A percentile compares a stretch with the other conserved stretches of the same genome.
These are phyloP conservation scores for Aspergillus hortae DNA, from an alignment of 2,329 filamentous ascomycete species.

Conservation along the genomic window DNA sequence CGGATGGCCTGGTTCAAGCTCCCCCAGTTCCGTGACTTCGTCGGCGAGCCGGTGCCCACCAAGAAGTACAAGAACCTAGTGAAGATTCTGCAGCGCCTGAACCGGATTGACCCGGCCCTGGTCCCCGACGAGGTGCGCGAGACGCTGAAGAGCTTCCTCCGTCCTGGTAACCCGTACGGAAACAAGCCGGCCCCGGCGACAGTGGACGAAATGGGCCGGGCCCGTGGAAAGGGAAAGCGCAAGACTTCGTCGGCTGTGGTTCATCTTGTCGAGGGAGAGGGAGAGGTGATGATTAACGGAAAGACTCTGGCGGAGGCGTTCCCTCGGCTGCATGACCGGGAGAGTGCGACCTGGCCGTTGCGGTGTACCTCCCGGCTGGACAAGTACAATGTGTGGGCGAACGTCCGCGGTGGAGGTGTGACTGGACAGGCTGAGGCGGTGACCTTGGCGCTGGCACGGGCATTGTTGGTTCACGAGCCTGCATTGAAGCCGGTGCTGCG, in stretches of 20 bases:
- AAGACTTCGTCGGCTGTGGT: constrained; percentile 84
- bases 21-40: constrained; percentile 66
- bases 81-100: constrained; percentile 71
- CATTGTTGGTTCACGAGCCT: constrained; percentile 85
- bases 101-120: constrained; percentile 77
- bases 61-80: constrained; percentile 77
- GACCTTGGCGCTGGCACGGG: constrained; percentile 84
- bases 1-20: constrained; percentile 78
- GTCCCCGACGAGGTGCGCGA: constrained; percentile 66
- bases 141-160: constrained; percentile 67
- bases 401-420: constrained; percentile 79
- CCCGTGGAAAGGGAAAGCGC: constrained; percentile 76
- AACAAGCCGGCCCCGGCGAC: constrained; percentile 59
- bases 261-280: constrained; percentile 87
- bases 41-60: constrained; percentile 69
- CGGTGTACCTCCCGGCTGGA: constrained; percentile 78
- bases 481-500: constrained; percentile 81
- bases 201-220: constrained; percentile 73
- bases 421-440: constrained; percentile 96
- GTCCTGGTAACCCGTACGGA: constrained; percentile 67
- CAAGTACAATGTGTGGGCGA: constrained; percentile 95
- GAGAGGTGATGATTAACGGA: constrained; percentile 86
- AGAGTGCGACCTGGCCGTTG: constrained; percentile 89
- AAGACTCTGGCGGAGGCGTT: constrained; percentile 80
- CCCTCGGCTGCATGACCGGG: constrained; percentile 83